These are phyloP conservation scores for Ceratocystiopsis sp. DNA, from an alignment of 2,329 filamentous ascomycete species.

Conservation along the genomic window DNA sequence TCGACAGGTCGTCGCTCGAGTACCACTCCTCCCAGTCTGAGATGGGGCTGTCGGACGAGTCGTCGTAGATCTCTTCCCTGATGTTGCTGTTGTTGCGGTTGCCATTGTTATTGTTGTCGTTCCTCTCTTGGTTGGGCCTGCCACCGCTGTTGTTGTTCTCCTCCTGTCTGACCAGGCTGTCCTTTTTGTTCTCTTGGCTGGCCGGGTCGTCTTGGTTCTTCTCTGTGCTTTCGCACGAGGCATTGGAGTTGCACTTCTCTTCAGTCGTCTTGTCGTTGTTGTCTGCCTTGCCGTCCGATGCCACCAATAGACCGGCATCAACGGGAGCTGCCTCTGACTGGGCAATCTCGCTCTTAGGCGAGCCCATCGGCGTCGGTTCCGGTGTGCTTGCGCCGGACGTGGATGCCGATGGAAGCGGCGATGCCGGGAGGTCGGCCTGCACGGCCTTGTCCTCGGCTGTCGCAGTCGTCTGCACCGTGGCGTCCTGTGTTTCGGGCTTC, in stretches of 20 bases:
- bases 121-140: slow-evolving; percentile 1
- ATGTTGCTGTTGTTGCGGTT: no score
- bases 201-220: no score
- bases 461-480: slow-evolving; percentile 1
- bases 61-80: slow-evolving; percentile 27
- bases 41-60: slow-evolving; percentile 43
- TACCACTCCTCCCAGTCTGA: slow-evolving; percentile 43
- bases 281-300: not conserved
- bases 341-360: slow-evolving; percentile 14
- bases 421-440: not conserved
- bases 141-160: no score
- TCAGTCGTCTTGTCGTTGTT: no score
- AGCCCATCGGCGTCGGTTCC: slow-evolving; percentile 14
- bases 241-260: no score
- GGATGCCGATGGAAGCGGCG: slow-evolving; percentile 2
- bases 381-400: slow-evolving; percentile 11
- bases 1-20: slow-evolving; percentile 38
- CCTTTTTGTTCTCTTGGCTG: not conserved
- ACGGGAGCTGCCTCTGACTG: slow-evolving; percentile 1
- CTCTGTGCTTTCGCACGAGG: no score
- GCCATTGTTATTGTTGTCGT: no score
- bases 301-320: no score
- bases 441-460: slow-evolving; percentile 4
- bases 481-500: not conserved
- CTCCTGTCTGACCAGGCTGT: no score